A percentile compares a stretch with the other conserved stretches of the same genome.
phyloP scores from a whole-genome alignment of 2,329 filamentous ascomycete genomes.

The Plenodomus biglobosus region DNA sequence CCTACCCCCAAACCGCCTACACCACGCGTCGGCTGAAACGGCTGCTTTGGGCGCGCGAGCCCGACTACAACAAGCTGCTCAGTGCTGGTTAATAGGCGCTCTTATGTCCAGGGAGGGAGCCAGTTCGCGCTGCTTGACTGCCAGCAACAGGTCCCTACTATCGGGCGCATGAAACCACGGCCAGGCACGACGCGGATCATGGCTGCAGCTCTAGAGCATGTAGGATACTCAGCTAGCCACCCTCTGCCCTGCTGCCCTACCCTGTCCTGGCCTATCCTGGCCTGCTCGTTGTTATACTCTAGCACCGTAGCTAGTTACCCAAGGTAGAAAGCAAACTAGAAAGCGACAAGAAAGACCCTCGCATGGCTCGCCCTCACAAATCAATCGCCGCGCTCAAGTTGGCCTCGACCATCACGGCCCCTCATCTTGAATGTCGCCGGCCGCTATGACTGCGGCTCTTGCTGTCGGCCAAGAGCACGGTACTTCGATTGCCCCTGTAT shows the following conservation, averaged over 20 bases:
- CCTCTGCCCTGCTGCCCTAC: neutral
- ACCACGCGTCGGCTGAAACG: conserved; percentile 20
- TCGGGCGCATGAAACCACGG: conserved; percentile 20
- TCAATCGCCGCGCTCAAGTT: too few relatives aligned
- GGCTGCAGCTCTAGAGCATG: conserved; percentile 15
- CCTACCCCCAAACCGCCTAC: conserved; percentile 6
- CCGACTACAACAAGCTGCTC: conserved; percentile 6
- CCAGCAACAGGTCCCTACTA: conserved; percentile 12
- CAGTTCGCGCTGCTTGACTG: conserved; percentile 12
- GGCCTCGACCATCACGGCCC: neutral
- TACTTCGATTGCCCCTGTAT: neutral
- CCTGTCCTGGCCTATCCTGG: too few relatives aligned
- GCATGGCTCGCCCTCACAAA: too few relatives aligned
- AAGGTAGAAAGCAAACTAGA: too few relatives aligned
- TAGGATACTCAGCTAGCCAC: conserved; percentile 26
- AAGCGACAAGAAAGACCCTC: too few relatives aligned
- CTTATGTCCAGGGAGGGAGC: conserved; percentile 6
- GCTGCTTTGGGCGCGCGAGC: conserved; percentile 8
- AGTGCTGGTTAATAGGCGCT: conserved; percentile 12
- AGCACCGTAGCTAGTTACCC: neutral
- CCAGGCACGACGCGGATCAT: conserved; percentile 20
- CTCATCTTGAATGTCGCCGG: neutral
- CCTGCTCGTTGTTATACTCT: neutral
- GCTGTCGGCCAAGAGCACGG: neutral
- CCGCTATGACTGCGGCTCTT: neutral